phyloP scores from a whole-genome alignment of 2,329 filamentous ascomycete species.

The Claviceps digitariae region DNA sequence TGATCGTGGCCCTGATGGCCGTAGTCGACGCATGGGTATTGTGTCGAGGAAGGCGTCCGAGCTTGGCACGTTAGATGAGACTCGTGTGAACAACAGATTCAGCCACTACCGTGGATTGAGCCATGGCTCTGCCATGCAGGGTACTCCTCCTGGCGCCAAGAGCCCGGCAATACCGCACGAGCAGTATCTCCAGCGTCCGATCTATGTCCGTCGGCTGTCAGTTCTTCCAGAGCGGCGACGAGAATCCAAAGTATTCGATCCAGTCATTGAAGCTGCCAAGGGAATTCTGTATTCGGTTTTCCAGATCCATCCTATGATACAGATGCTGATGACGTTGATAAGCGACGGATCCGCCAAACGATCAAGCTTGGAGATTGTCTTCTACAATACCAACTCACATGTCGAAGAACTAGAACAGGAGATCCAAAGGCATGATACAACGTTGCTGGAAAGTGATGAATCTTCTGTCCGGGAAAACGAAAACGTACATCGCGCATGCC shows the following conservation, averaged over 20 bases:
- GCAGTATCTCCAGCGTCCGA: constrained; percentile 40
- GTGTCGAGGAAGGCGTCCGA: constrained; percentile 47
- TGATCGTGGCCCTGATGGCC: constrained; percentile 36
- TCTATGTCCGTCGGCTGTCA: constrained; percentile 50
- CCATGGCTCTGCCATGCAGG: constrained; percentile 55
- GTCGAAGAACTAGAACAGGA: constrained; percentile 53
- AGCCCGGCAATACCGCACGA: constrained; percentile 50
- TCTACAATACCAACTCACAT: constrained; percentile 54
- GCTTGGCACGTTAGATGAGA: constrained; percentile 49
- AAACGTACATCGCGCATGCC: constrained; percentile 48
- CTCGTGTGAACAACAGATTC: constrained; percentile 48
- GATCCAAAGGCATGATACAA: constrained; percentile 45
- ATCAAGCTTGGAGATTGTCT: constrained; percentile 52
- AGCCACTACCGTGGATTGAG: constrained; percentile 55
- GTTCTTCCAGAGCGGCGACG: constrained; percentile 49
- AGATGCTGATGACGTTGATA: constrained; percentile 48
- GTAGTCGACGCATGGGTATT: constrained; percentile 50
- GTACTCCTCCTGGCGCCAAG: constrained; percentile 27
- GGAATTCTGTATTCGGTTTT: constrained; percentile 55
- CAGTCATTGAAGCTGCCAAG: constrained; percentile 50
- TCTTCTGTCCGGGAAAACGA: constrained; percentile 42
- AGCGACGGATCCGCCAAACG: constrained; percentile 46
- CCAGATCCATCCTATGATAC: constrained; percentile 54
- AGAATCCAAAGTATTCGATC: constrained; percentile 47
- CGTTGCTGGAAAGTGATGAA: constrained; percentile 32